phyloP scores from a whole-genome alignment of 1,284 basidiomycete species.

The Trametes hirsuta region DNA sequence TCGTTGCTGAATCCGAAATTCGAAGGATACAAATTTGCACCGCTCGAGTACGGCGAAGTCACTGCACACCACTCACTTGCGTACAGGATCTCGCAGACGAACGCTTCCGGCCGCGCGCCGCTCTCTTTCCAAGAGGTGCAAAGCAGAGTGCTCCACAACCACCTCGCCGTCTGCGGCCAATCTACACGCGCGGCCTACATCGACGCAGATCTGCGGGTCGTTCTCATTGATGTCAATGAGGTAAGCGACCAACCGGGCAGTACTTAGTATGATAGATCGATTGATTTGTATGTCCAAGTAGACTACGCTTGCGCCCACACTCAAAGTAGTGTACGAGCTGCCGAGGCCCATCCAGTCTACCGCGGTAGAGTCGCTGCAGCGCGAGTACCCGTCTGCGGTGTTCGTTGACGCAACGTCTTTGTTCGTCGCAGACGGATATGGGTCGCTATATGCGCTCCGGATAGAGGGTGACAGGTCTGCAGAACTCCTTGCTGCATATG shows the following conservation, averaged over 20 bases:
- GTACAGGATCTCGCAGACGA: slow-evolving; percentile 60
- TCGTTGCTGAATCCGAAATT: slow-evolving; percentile 79
- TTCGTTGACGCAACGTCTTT: slow-evolving; percentile 56
- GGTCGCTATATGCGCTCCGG: slow-evolving; percentile 65
- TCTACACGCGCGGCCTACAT: slow-evolving; percentile 66
- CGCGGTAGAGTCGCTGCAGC: slow-evolving; percentile 42
- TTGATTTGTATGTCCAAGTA: slow-evolving; percentile 39
- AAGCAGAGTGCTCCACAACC: slow-evolving; percentile 85
- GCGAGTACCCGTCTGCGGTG: slow-evolving; percentile 79
- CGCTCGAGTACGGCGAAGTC: slow-evolving; percentile 56
- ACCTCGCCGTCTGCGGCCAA: slow-evolving; percentile 59
- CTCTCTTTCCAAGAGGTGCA: slow-evolving; percentile 83
- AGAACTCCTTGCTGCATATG: slow-evolving; percentile 57
- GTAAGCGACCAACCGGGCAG: slow-evolving; percentile 43
- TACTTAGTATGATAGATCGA: neutral
- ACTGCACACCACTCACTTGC: slow-evolving; percentile 55
- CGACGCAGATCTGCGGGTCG: slow-evolving; percentile 67
- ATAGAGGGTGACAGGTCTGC: slow-evolving; percentile 41
- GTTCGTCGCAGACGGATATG: slow-evolving; percentile 75
- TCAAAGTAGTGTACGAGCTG: slow-evolving; percentile 62
- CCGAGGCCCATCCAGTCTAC: slow-evolving; percentile 51
- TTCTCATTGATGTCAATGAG: slow-evolving; percentile 59
- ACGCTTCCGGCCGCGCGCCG: slow-evolving; percentile 58
- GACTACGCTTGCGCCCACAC: slow-evolving; percentile 56
- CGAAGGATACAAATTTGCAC: slow-evolving; percentile 79